Evolutionary conservation across 2,329 filamentous ascomycete species (phyloP), one percentile per base, ranked within the genome.

Genomic region (Trichophyton mentagrophytes): DNA sequence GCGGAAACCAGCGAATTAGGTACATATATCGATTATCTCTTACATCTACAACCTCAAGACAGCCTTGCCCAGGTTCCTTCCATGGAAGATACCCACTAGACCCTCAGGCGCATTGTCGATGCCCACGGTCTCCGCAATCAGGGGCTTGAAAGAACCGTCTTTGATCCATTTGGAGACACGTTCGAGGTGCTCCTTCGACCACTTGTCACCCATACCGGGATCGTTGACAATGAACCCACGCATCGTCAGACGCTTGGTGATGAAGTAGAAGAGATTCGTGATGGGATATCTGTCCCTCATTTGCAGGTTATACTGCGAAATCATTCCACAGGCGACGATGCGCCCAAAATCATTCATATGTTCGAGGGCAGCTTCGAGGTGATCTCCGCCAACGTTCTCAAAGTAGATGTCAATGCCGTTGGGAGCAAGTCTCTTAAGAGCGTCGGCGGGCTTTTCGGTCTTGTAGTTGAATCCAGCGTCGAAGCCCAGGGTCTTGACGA

Each of bases 401-500:
- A 86, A 91, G 77, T 90, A 90, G 70, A 90, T 89, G 69, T 95
- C 89, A 64, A 95, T 81, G 3, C 89, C 89, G 11, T 90, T 73
- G 0, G 89, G 88, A 0, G 87, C 87, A 17, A 93, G 79, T 61
- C 87, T 80, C 65, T 78, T 74, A 61, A 95, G 78, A 0, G 88
- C 89, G 9, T 86, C 85, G 0, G 74, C 69, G 0, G 88, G 81
- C 66, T 80, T 82, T 76, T 93, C 88, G 66, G 83, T 90, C 81
- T 93, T 92, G 80, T 95, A 95, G 79, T 95, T 93, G 67, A 92
- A 93, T 7, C 85, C 89, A 15, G 73, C 80, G 68, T 90, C 85
- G 69, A 90, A 90, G 27, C 79, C 79, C 38, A 90, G 80, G 57
- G 87, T 84, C 60, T 86, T 83, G 61, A 72, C 77, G 71, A 90